A percentile compares a stretch with the other conserved stretches of the same genome.
These are phyloP conservation scores for Ceraceosorus guamensis DNA, from an alignment of 1,284 basidiomycete genomes.

Conservation along the genomic window DNA sequence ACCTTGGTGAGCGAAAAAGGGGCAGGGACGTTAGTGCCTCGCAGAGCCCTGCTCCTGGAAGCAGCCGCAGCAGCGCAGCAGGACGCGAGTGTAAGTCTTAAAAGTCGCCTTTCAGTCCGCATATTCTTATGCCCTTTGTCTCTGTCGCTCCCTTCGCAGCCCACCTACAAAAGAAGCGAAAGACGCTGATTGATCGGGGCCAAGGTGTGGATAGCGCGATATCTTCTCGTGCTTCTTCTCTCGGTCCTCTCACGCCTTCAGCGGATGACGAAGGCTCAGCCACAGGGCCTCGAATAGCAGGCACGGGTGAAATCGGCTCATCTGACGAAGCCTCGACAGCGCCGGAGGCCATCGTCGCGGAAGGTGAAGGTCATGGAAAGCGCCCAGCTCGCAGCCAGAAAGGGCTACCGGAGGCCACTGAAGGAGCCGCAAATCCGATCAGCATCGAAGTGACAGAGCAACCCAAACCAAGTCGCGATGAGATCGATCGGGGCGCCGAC, in stretches of 20 bases:
- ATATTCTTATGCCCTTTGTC: too few species aligned
- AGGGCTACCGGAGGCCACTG: constrained; percentile 8
- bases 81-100: too few species aligned
- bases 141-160: too few species aligned
- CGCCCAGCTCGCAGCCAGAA: constrained; percentile 9
- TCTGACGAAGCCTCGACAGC: constrained; percentile 8
- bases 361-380: constrained; percentile 14
- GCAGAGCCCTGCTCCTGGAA: too few species aligned
- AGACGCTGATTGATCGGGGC: too few species aligned
- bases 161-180: too few species aligned
- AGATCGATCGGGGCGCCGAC: constrained; percentile 22
- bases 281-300: constrained; percentile 1
- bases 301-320: constrained; percentile 1
- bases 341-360: constrained; percentile 1
- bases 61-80: too few species aligned
- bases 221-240: constrained; percentile 1
- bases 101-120: too few species aligned
- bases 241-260: not conserved
- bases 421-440: not conserved
- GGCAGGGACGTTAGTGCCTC: too few species aligned
- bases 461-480: constrained; percentile 5
- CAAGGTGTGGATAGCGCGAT: not conserved
- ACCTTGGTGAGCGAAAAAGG: not conserved
- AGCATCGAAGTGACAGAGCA: constrained; percentile 1
- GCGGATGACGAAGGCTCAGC: constrained; percentile 4